A percentile compares a stretch with the other conserved stretches of the same genome.
phyloP scores from a whole-genome alignment of 2,329 filamentous ascomycete genomes.

The Ilyonectria sp. region DNA sequence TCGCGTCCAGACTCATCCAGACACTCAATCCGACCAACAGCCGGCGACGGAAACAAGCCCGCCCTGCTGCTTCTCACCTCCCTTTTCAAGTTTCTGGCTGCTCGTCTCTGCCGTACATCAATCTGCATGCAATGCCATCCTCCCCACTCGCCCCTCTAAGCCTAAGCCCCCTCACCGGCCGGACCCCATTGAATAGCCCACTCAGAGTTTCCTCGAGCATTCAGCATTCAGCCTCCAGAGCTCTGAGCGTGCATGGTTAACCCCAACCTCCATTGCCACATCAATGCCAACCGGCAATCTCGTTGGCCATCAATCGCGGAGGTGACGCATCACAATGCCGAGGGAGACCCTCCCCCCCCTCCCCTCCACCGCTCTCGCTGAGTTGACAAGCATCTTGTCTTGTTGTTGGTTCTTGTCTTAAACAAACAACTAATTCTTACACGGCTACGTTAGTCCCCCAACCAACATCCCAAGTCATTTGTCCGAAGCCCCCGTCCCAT shows the following conservation, averaged over 20 bases:
- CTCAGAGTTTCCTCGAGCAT: slow-evolving; percentile 13
- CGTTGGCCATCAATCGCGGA: neutral
- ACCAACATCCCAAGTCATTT: neutral
- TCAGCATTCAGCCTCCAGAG: neutral
- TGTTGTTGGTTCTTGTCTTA: slow-evolving; percentile 8
- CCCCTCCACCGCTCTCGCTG: too few relatives aligned
- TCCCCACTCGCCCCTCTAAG: slow-evolving; percentile 5
- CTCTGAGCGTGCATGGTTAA: slow-evolving; percentile 14
- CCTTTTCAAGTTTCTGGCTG: slow-evolving; percentile 2
- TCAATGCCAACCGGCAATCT: slow-evolving; percentile 7
- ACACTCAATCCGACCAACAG: neutral
- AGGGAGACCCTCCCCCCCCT: neutral
- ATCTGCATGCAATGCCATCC: slow-evolving; percentile 31
- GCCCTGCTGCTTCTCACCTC: neutral
- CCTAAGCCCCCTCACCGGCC: neutral
- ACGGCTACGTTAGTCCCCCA: neutral
- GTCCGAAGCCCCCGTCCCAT: slow-evolving; percentile 1
- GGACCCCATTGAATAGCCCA: slow-evolving; percentile 3
- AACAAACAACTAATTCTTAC: neutral
- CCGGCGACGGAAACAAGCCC: neutral
- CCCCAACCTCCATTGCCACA: slow-evolving; percentile 22
- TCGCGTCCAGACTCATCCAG: neutral
- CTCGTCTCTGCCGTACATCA: slow-evolving; percentile 25
- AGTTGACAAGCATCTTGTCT: neutral
- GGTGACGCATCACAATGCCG: neutral